phyloP scores from a whole-genome alignment of 495 filamentous ascomycete species.

The Delitschia confertaspora region DNA sequence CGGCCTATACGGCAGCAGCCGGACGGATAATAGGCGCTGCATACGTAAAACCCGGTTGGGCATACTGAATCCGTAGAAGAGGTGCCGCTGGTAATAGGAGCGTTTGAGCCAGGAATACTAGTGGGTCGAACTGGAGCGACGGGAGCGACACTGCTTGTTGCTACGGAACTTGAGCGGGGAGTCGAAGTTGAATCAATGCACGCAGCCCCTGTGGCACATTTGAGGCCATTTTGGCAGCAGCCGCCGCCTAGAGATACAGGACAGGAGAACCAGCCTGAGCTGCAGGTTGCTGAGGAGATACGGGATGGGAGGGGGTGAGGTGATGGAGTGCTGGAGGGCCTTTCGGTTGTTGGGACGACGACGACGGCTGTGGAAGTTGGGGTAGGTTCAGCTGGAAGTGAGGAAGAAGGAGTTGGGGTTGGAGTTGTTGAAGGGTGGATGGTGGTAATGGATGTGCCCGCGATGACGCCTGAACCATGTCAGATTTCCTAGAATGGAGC shows the following conservation, averaged over 20 bases:
- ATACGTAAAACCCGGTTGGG: constrained; percentile 69
- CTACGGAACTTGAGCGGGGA: too few species aligned
- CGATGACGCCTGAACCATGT: constrained; percentile 11
- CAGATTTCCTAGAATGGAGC: neutral
- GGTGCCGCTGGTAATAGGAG: constrained; percentile 32
- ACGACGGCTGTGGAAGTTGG: constrained; percentile 16
- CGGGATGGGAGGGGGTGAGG: constrained; percentile 17
- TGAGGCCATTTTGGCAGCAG: constrained; percentile 35
- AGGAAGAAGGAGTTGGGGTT: neutral
- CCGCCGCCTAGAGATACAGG: constrained; percentile 34
- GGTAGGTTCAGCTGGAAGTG: neutral
- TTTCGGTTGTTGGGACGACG: constrained; percentile 29
- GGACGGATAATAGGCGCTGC: constrained; percentile 54
- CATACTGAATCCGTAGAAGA: constrained; percentile 42
- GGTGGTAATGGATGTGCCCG: constrained; percentile 18
- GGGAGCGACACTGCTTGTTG: constrained; percentile 21
- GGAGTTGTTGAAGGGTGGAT: constrained; percentile 12
- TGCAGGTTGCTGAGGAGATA: constrained; percentile 38
- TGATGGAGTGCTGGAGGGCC: constrained; percentile 37
- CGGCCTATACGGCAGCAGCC: constrained; percentile 78
- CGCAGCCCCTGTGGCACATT: constrained; percentile 24
- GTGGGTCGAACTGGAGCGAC: constrained; percentile 47
- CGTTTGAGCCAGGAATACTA: constrained; percentile 30
- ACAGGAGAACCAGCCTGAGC: constrained; percentile 48
- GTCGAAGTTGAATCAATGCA: constrained; percentile 24